Conservation (phyloP, 345 rosid species). For the Ailanthus altissimus region DNA sequence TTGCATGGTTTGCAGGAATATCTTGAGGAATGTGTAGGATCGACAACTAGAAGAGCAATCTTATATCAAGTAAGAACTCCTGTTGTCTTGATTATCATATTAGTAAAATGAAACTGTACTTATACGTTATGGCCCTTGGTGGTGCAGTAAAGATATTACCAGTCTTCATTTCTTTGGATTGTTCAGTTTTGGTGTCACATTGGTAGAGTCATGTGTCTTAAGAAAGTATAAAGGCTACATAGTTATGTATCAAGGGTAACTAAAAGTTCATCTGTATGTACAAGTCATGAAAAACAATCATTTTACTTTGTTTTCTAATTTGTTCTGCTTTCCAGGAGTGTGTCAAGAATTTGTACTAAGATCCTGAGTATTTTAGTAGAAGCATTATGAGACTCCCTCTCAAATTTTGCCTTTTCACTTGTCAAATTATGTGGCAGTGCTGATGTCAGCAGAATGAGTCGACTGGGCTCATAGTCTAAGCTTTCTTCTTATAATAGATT, state of each 20-base stretch:
- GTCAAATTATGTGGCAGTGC: no score
- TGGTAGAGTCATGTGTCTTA: background rate
- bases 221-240: background rate
- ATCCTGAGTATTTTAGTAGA: background rate
- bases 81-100: background rate
- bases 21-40: slow-evolving; percentile 72
- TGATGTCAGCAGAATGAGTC: background rate
- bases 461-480: no score
- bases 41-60: slow-evolving; percentile 59
- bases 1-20: slow-evolving; percentile 54
- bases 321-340: background rate
- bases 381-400: no score
- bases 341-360: background rate
- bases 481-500: no score
- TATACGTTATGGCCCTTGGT: background rate
- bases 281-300: background rate
- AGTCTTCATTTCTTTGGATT: background rate
- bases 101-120: background rate
- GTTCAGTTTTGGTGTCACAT: background rate
- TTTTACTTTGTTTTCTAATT: background rate
- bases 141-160: background rate
- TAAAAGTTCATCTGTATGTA: background rate
- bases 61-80: slow-evolving; percentile 65
- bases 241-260: background rate
- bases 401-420: no score